These are phyloP conservation scores for Suhomyces pyralidae DNA, from an alignment of 805 yeast genomes.

Conservation along the genomic window DNA sequence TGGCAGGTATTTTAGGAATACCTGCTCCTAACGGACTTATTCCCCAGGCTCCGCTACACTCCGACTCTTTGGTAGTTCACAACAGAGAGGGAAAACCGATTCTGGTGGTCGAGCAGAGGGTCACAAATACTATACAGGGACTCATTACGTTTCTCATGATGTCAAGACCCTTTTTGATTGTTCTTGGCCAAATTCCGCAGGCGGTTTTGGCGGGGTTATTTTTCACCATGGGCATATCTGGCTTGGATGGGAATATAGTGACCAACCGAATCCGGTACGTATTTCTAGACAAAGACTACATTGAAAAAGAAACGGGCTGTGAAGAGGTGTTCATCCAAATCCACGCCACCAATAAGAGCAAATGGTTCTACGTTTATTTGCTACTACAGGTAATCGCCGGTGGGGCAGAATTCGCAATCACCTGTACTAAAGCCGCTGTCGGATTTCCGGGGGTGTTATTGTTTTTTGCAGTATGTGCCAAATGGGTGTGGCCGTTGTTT, in stretches of 20 bases:
- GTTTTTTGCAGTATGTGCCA: slow-evolving; percentile 62
- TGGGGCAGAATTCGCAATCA: slow-evolving; percentile 78
- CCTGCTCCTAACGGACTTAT: slow-evolving; percentile 97
- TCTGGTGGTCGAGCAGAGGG: slow-evolving; percentile 82
- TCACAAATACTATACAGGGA: slow-evolving; percentile 85
- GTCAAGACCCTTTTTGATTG: slow-evolving; percentile 81
- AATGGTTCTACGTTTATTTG: slow-evolving; percentile 56
- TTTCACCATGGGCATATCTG: slow-evolving; percentile 88
- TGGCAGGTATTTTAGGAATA: slow-evolving; percentile 82
- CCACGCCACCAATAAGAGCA: slow-evolving; percentile 27
- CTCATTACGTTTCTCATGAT: slow-evolving; percentile 78
- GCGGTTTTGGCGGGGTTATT: slow-evolving; percentile 90
- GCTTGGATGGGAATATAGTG: slow-evolving; percentile 65
- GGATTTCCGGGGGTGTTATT: slow-evolving; percentile 89
- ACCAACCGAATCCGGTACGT: slow-evolving; percentile 60
- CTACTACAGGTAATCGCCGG: slow-evolving; percentile 62
- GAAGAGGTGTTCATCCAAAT: slow-evolving; percentile 33
- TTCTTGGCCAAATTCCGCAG: slow-evolving; percentile 84
- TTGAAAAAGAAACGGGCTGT: slow-evolving; percentile 34
- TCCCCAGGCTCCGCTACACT: slow-evolving; percentile 96
- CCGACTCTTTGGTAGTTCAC: slow-evolving; percentile 66
- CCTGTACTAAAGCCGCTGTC: slow-evolving; percentile 85
- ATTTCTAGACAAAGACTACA: slow-evolving; percentile 51
- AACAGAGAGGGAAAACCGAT: slow-evolving; percentile 38
- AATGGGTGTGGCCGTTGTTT: slow-evolving; percentile 55